A percentile compares a stretch with the other conserved stretches of the same genome.
Conservation (phyloP, 768 basidiomycete genomes). For the Russula lepida region DNA sequence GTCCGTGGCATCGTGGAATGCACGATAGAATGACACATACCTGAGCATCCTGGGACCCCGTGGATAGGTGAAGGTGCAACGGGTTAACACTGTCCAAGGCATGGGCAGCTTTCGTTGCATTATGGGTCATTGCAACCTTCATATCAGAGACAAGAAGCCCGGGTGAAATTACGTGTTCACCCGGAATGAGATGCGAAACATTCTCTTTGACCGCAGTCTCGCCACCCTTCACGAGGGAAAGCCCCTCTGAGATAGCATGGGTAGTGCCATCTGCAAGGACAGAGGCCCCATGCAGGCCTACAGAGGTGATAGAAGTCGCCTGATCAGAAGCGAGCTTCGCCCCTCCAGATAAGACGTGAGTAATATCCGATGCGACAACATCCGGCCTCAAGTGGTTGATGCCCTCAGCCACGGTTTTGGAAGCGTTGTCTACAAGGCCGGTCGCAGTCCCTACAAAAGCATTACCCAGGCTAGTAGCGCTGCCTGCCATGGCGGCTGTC, state of each 20-base stretch:
- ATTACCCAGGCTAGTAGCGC: not conserved
- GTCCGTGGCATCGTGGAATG: not conserved
- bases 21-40: not conserved
- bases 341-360: not conserved
- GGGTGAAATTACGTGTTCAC: not conserved
- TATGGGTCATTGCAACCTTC: not conserved
- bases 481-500: not conserved
- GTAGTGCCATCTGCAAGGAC: not conserved
- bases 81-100: not conserved
- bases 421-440: not conserved
- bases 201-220: not conserved
- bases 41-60: not conserved
- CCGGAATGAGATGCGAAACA: not conserved
- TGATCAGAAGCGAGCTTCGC: not conserved
- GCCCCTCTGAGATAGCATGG: not conserved
- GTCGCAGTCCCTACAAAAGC: not conserved
- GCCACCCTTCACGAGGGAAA: slow-evolving; percentile 1
- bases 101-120: not conserved
- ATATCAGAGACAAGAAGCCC: not conserved
- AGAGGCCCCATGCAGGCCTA: not conserved
- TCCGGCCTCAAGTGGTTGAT: not conserved
- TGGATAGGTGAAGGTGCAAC: not conserved
- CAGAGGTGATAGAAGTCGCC: not conserved
- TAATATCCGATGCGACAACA: not conserved
- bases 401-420: not conserved